Evolutionary conservation across 2,329 filamentous ascomycete species (phyloP), one percentile per base, ranked within the genome.

Genomic region (Penicillium crustosum): DNA sequence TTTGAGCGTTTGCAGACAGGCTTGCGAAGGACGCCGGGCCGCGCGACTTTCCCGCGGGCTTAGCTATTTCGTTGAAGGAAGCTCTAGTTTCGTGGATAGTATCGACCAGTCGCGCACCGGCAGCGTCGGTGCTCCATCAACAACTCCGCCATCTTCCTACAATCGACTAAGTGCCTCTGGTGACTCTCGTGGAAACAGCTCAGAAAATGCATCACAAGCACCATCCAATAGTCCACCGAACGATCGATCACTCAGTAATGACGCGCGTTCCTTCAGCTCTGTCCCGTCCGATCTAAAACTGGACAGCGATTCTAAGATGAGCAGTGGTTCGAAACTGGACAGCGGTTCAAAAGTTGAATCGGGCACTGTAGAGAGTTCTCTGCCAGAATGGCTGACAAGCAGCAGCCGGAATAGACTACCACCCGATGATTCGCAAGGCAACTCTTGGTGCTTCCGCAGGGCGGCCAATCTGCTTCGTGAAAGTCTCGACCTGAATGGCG

Each of bases 31-130:
- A 81, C 63, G 82, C 80, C 63, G 80, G 76, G 65, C 79, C 78
- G 63, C 82, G 77, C 41, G 83, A 79, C 60, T 80, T 78, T 65
- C 86, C 82, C 73, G 81, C 81, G 41, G 83, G 0, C 71, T 86
- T 12, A 82, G 80, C 3, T 75, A 77, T 19, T 86, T 84, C 53
- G 81, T 84, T 7, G 82, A 83, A 57, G 80, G 80, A 6, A 81
- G 77, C 55, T 78, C 77, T 9, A 75, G 71, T 56, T 73, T 75
- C n/a, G 67, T 74, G 8, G 69, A 75, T 41, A 66, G 61, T 4
- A 44, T 60, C 2, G 62, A 68, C 27, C 61, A 60, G 5, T 70
- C 71, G 0, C 64, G 62, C n/a, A 52, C 64, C 3, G 61, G 58
- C 19, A 72, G 66, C 29, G 60, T 58, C 25, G 53, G 58, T 0